phyloP scores from a whole-genome alignment of 768 basidiomycete genomes.

The Agaricus subrufescens region DNA sequence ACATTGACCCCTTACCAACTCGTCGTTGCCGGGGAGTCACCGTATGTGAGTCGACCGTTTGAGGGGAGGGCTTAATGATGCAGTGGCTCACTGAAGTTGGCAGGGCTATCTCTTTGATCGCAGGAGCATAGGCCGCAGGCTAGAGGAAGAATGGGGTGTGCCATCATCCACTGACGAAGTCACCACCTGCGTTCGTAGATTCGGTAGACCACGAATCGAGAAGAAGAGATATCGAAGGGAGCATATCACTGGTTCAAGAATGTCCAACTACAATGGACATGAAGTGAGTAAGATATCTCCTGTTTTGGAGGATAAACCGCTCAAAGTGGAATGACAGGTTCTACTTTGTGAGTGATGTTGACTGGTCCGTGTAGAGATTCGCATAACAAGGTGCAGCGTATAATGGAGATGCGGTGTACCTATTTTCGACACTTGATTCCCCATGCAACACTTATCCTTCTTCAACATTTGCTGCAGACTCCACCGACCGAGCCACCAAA shows the following conservation, averaged over 20 bases:
- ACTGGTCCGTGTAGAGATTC: background rate
- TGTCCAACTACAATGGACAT: constrained; percentile 67
- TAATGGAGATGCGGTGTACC: constrained; percentile 65
- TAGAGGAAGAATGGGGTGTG: constrained; percentile 69
- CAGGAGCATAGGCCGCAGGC: constrained; percentile 57
- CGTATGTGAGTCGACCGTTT: constrained; percentile 48
- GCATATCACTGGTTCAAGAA: constrained; percentile 75
- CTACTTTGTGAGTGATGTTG: constrained; percentile 47
- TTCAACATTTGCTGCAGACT: constrained; percentile 19
- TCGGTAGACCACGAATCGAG: constrained; percentile 44
- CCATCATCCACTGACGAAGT: constrained; percentile 38
- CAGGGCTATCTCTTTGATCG: constrained; percentile 85
- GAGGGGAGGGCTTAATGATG: background rate
- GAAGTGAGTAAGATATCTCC: constrained; percentile 43
- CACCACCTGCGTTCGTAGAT: constrained; percentile 78
- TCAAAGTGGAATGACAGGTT: constrained; percentile 36
- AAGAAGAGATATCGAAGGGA: constrained; percentile 34
- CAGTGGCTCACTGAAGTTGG: background rate
- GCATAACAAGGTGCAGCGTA: constrained; percentile 47
- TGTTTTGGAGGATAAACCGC: background rate
- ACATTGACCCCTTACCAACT: constrained; percentile 79
- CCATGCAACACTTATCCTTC: constrained; percentile 26
- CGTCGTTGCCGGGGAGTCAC: constrained; percentile 78
- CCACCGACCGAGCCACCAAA: constrained; percentile 22
- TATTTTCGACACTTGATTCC: constrained; percentile 70